Percentiles rank a stretch among this genome's conserved stretches.
These are phyloP conservation scores for Salvia miltiorrhiza DNA, from an alignment of 257 asterid genomes.

Conservation along the genomic window DNA sequence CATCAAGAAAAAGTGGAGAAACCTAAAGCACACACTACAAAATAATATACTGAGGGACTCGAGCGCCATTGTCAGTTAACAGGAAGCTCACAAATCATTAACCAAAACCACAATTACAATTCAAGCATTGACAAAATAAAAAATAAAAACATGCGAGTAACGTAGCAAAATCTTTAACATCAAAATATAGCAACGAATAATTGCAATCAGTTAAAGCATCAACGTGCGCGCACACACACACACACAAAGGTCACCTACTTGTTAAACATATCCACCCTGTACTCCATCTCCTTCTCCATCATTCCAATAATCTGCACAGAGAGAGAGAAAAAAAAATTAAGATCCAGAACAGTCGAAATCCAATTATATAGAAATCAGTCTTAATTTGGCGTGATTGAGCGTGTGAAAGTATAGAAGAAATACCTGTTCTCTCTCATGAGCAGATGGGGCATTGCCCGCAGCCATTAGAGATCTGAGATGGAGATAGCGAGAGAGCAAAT, in stretches of 20 bases:
- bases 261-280: slow-evolving; percentile 70
- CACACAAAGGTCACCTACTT: slow-evolving; percentile 41
- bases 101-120: background rate
- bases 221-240: background rate
- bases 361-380: background rate
- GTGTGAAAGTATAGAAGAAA: background rate
- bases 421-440: slow-evolving; percentile 62
- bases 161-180: background rate
- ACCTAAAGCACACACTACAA: background rate
- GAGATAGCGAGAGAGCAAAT: background rate
- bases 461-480: slow-evolving; percentile 26
- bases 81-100: background rate
- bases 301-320: slow-evolving; percentile 53
- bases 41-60: background rate
- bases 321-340: background rate
- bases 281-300: slow-evolving; percentile 84
- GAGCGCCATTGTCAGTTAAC: background rate
- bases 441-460: slow-evolving; percentile 33
- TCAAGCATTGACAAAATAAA: background rate
- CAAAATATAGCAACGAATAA: background rate
- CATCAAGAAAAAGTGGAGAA: background rate
- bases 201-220: slow-evolving; percentile 1
- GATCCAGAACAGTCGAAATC: background rate
- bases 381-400: background rate
- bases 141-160: no score